phyloP scores from a whole-genome alignment of 2,329 filamentous ascomycete species.

The Paraphaeosphaeria sporulosa region DNA sequence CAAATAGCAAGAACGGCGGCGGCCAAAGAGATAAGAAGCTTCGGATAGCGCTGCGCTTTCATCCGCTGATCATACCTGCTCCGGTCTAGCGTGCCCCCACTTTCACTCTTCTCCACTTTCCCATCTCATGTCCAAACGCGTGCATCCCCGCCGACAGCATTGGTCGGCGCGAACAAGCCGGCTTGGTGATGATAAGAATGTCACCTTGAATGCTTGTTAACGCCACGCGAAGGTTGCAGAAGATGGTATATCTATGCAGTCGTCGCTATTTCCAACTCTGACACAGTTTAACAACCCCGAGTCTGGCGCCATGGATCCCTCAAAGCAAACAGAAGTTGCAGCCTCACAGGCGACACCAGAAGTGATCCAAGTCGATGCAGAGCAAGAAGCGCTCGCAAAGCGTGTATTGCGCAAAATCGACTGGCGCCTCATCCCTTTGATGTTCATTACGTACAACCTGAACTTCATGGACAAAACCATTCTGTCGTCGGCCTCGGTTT shows the following conservation, averaged over 20 bases:
- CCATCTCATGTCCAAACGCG: not conserved
- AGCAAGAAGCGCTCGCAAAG: slow-evolving; percentile 24
- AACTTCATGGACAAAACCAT: slow-evolving; percentile 69
- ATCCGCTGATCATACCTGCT: not conserved
- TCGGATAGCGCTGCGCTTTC: not conserved
- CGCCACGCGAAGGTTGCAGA: not conserved
- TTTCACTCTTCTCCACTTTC: not conserved
- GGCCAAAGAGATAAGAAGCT: not conserved
- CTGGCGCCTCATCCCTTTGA: slow-evolving; percentile 60
- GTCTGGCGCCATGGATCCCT: not conserved
- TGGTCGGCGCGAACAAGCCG: not conserved
- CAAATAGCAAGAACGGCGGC: not conserved
- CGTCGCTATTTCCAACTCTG: not conserved
- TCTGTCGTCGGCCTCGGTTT: slow-evolving; percentile 61
- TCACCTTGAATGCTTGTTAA: not conserved
- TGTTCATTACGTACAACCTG: slow-evolving; percentile 66
- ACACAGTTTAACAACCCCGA: not conserved
- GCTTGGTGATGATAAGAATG: slow-evolving; percentile 2
- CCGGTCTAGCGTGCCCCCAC: not conserved
- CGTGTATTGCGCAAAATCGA: slow-evolving; percentile 65
- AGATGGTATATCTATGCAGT: not conserved
- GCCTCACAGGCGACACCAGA: not conserved
- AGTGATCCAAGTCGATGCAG: not conserved
- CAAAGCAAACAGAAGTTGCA: not conserved
- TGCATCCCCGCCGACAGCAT: not conserved